Evolutionary conservation across 495 filamentous ascomycete genomes (phyloP), one percentile per base, ranked within the genome.

Genomic region (Xylaria cubensis): DNA sequence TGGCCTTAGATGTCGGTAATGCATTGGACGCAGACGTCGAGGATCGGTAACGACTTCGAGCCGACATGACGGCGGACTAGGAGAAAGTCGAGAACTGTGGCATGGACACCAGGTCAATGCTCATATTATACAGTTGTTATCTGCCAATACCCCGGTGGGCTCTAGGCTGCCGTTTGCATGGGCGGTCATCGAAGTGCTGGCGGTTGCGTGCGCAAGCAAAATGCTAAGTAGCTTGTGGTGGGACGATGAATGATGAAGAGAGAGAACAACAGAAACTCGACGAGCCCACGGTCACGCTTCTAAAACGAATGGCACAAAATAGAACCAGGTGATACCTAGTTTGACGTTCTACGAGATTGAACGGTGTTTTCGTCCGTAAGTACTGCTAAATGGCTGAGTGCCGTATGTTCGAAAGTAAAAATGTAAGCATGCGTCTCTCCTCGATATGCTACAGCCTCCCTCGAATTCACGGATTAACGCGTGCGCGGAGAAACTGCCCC

Each of bases 11-110:
- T 15, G 79, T 83, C 69, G 86, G 83, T 73, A 85, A 81, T 63
- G 86, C 85, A 29, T 74, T 80, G 39, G 87, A 89, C 50, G 86
- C 80, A 73, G 89, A 88, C 17, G 90, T 91, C 61, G 90, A 92
- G 74, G 90, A 87, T 70, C 89, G 86, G 77, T 86, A 87, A 21
- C 86, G 86, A 75, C 88, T 83, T 64, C 82, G 81, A 70, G 82
- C 69, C 53, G 86, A 82, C 78, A 88, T 88, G 76, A 67, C 75
- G 74, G 72, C 42, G 66, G 74, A 62, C 56, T 65, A 70, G 70
- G 67, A 74, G 65, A 72, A 29, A 15, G 63, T 58, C 65, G 72
- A 53, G 71, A 77, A 64, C 29, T 73, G 76, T 6, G 73, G 36
- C 63, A 75, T 67, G 41, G 39, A 48, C 17, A 59, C 58, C 48